These are phyloP conservation scores for Colletotrichum somersetense DNA, from an alignment of 2,329 filamentous ascomycete species.

Conservation along the genomic window DNA sequence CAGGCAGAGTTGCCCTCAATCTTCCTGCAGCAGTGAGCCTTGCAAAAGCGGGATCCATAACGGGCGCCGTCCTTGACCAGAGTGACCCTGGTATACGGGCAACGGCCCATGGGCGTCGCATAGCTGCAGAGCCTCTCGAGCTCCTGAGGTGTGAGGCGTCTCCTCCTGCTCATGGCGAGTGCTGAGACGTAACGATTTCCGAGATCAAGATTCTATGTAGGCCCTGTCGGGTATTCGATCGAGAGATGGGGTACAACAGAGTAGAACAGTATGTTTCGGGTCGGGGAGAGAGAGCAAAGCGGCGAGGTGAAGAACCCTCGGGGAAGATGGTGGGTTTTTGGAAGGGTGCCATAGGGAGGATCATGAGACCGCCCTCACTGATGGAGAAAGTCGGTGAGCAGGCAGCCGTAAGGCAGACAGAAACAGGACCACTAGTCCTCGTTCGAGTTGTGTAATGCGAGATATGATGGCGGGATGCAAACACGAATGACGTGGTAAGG, in stretches of 20 bases:
- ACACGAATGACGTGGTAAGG: neutral
- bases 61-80: conserved; percentile 31
- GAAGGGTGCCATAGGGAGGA: neutral
- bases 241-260: neutral
- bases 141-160: conserved; percentile 27
- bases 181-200: neutral
- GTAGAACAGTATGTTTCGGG: rapidly evolving
- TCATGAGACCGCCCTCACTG: neutral
- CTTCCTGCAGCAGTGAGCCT: conserved; percentile 42
- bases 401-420: conserved; percentile 7
- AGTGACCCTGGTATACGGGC: conserved; percentile 26
- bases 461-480: neutral
- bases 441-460: neutral
- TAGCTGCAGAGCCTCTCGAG: conserved; percentile 37
- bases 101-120: conserved; percentile 28
- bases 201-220: too few relatives aligned
- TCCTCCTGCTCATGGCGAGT: conserved; percentile 21
- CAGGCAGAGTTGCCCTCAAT: conserved; percentile 34
- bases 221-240: neutral
- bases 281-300: neutral
- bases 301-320: neutral
- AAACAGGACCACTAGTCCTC: neutral
- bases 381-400: conserved; percentile 33
- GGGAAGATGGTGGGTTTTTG: neutral
- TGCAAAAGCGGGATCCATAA: conserved; percentile 33